Conservation (phyloP, 495 filamentous ascomycete genomes). For the Aspergillus hancockii region DNA sequence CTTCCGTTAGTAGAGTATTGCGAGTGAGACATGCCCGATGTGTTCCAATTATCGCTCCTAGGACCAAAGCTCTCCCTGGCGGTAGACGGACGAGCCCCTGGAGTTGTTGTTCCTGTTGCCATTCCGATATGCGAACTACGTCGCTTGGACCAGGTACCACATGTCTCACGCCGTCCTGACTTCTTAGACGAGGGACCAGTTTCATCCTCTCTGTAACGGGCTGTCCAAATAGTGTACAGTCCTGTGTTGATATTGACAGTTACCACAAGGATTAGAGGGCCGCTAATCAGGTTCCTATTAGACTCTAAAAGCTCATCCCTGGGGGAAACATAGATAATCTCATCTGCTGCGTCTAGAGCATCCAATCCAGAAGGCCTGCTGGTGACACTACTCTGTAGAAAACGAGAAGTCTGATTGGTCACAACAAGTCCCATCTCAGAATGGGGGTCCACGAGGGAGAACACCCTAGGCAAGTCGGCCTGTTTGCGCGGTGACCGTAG, state of each 20-base stretch:
- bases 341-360: slow-evolving; percentile 66
- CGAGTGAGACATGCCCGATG: slow-evolving; percentile 39
- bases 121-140: slow-evolving; percentile 87
- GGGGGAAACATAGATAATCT: slow-evolving; percentile 76
- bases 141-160: slow-evolving; percentile 62
- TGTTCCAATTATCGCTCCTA: slow-evolving; percentile 36
- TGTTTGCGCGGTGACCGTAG: slow-evolving; percentile 36
- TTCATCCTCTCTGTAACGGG: slow-evolving; percentile 64
- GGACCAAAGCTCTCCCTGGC: slow-evolving; percentile 60
- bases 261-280: slow-evolving; percentile 71
- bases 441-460: slow-evolving; percentile 83
- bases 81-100: slow-evolving; percentile 53
- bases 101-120: slow-evolving; percentile 78
- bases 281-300: slow-evolving; percentile 16
- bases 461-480: slow-evolving; percentile 73
- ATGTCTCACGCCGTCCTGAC: slow-evolving; percentile 48
- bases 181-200: slow-evolving; percentile 51
- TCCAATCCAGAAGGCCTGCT: slow-evolving; percentile 43
- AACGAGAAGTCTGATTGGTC: slow-evolving; percentile 45
- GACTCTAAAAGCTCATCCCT: slow-evolving; percentile 49
- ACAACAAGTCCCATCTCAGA: slow-evolving; percentile 85
- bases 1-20: slow-evolving; percentile 35
- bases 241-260: slow-evolving; percentile 74
- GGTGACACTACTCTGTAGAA: slow-evolving; percentile 32
- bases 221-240: slow-evolving; percentile 77